Base-by-base conservation (phyloP, 2,329 filamentous ascomycete genomes). In the Penicillium digitatum region DNA sequence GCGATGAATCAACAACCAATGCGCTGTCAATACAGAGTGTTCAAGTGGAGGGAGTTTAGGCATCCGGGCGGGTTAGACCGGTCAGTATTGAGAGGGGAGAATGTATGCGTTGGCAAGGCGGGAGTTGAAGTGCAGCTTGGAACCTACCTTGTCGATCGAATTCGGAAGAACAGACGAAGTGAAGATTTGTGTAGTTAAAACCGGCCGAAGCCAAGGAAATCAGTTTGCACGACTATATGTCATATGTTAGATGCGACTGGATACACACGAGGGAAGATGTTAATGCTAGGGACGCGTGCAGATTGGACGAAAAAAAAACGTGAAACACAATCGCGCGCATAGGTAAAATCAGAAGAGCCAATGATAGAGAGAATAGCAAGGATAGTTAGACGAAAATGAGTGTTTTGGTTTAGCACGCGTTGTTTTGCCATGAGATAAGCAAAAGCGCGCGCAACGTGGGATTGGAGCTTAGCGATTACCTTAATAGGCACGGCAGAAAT, bases 91-190 rank as follows among this genome's bases (percentile, higher is more conserved):
- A 56, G 58, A 35, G 50, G 48, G 50, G 64, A 59, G 64, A 62
- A 70, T 69, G 72, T 72, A 73, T 74, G 72, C 70, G 72, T 71
- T 74, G 72, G 72, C 72, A 73, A 43, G 16, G 35, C 35, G 47
- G 38, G 66, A 64, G 62, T 64, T 61, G 62, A 56, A 59, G 55
- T 71, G 68, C 69, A 71, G 65, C 62, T 59, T 24, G 63, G 57
- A 59, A 70, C 71, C 66, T 73, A 74, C 72, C 69, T 71, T 62
- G 48, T 50, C 38, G 66, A 72, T 72, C 65, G 65, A 57, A 66
- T 58, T 62, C 63, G 63, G 64, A 57, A 65, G 61, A 62, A 22
- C 29, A 34, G 48, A 50, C 12, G 12, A 49, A 54, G 59, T 51
- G 57, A 55, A 56, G 59, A 54, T 59, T 55, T 12, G 20, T 14